Evolutionary conservation across 1,284 basidiomycete genomes (phyloP), one percentile per base, ranked within the genome.

Genomic region (Phellopilus nigrolimitatus): DNA sequence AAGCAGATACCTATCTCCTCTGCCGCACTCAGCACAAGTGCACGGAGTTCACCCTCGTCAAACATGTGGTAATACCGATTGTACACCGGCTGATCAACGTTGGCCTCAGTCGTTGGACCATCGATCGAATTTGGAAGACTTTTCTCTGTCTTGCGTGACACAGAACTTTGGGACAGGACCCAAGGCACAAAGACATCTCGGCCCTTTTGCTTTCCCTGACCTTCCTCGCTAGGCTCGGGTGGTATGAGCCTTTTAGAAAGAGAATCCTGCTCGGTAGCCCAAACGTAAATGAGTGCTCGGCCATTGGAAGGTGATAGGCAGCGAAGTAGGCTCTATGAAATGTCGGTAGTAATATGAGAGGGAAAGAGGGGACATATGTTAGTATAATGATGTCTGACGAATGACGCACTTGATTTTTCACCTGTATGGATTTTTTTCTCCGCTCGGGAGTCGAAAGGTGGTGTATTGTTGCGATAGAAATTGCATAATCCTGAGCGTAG

Each of bases 1-100:
- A 88, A 63, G 4, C 65, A 53, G 33, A 91, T 68, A 0, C 73
- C 80, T 54, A 91, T 69, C 13, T 72, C 75, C 21, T 60, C 51
- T 3, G 86, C 86, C 0, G 91, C 91, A 28, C 76, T 69, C 13
- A 59, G 56, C 1, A 88, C 80, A 13, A 95, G 73, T 7, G 65
- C 68, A 19, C 64, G 61, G 47, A 97, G 74, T 65, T 97, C 94
- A 19, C 84, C 88, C 49, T 79, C 70, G 0, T 82, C 76, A 62
- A 97, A 97, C 75, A 97, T 87, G 64, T 97, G 95, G 64, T 97
- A 97, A 64, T 95, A 97, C 50, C 94, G 78, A 62, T 93, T 81
- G 68, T 82, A 89, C 4, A 88, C 59, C 51, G 56, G 47, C 25
- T 45, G 24, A 8, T 13, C 10, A 21, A 51, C 51, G 47, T 57